phyloP scores from a whole-genome alignment of 306 rosid genomes.

The Cercis canadensis region DNA sequence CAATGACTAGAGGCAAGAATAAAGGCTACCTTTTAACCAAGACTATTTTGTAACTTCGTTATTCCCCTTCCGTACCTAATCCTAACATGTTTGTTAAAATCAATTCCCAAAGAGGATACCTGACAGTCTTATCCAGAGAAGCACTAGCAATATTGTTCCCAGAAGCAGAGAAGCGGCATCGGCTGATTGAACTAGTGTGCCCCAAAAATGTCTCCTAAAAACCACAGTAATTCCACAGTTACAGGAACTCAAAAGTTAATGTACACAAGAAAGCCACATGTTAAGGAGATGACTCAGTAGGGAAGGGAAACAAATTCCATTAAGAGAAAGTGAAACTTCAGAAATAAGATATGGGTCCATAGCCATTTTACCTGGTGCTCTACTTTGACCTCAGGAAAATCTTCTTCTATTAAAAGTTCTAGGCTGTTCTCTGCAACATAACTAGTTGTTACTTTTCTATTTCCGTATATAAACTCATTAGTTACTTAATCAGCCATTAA shows the following conservation, averaged over 20 bases:
- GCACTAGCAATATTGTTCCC: conserved; percentile 97
- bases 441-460: conserved; percentile 26
- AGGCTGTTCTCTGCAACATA: conserved; percentile 63
- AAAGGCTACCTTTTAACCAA: conserved; percentile 17
- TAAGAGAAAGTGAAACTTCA: background rate
- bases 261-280: too few relatives aligned
- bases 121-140: conserved; percentile 93
- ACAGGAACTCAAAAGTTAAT: background rate
- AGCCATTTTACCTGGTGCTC: conserved; percentile 77
- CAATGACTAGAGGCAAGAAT: conserved; percentile 26
- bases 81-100: conserved; percentile 5
- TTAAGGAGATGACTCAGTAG: background rate
- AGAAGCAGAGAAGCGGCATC: conserved; percentile 94
- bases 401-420: conserved; percentile 68
- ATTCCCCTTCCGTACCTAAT: conserved; percentile 11
- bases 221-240: conserved; percentile 42
- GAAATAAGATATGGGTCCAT: background rate
- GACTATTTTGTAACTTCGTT: background rate
- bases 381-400: conserved; percentile 83
- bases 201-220: conserved; percentile 96
- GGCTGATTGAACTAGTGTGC: conserved; percentile 88
- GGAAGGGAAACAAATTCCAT: background rate
- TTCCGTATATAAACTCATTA: conserved; percentile 28
- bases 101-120: conserved; percentile 54
- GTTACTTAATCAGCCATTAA: conserved; percentile 16